Conservation (phyloP, 2,329 filamentous ascomycete genomes). For the Rutstroemia sp. region DNA sequence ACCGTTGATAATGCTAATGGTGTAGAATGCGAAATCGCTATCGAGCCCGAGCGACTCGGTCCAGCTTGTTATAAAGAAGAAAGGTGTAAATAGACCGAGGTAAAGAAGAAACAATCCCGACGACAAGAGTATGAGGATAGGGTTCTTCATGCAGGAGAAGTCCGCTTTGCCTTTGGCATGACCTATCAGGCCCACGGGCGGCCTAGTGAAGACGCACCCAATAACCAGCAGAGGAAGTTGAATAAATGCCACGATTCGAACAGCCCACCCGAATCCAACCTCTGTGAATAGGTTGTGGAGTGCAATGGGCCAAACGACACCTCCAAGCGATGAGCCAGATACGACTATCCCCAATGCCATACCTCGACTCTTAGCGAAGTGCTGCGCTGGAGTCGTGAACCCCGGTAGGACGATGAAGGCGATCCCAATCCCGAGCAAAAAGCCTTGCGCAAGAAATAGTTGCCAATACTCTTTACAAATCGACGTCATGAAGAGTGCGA, state of each 20-base stretch:
- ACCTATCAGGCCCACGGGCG: neutral
- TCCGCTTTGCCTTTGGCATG: slow-evolving; percentile 11
- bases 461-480: slow-evolving; percentile 29
- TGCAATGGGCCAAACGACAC: slow-evolving; percentile 30
- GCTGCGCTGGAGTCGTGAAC: slow-evolving; percentile 10
- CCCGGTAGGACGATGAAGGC: slow-evolving; percentile 24
- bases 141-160: slow-evolving; percentile 12
- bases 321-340: slow-evolving; percentile 30
- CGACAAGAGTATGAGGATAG: slow-evolving; percentile 15
- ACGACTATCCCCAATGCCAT: slow-evolving; percentile 20
- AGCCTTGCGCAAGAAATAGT: slow-evolving; percentile 27
- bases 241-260: slow-evolving; percentile 20
- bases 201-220: slow-evolving; percentile 10
- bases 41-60: slow-evolving; percentile 40
- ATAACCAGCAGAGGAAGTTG: slow-evolving; percentile 16
- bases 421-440: slow-evolving; percentile 17
- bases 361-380: slow-evolving; percentile 15
- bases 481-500: slow-evolving; percentile 20
- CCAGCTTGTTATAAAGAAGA: slow-evolving; percentile 36
- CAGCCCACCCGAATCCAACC: slow-evolving; percentile 26
- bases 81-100: slow-evolving; percentile 42
- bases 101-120: slow-evolving; percentile 18
- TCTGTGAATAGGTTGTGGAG: slow-evolving; percentile 25
- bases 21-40: slow-evolving; percentile 38
- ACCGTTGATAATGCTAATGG: slow-evolving; percentile 41